Conservation (phyloP, 495 filamentous ascomycete species). For the Tuber melanosporum region DNA sequence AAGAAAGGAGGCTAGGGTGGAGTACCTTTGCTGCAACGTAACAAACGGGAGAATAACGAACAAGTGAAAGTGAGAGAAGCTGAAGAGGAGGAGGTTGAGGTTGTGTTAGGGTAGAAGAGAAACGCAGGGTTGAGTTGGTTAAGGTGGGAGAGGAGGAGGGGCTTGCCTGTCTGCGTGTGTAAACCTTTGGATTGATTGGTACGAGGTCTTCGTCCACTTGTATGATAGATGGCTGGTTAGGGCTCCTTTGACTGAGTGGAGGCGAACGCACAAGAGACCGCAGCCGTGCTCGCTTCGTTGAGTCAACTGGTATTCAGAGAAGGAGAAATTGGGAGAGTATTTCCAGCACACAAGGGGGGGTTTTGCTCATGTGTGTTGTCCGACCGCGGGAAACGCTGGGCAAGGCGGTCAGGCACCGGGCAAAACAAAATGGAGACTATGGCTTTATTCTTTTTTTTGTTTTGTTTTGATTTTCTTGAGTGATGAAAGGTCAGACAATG, state of each 20-base stretch:
- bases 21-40: constrained; percentile 34
- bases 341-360: neutral
- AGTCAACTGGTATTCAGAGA: neutral
- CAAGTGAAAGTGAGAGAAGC: neutral
- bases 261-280: neutral
- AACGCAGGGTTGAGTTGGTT: constrained; percentile 27
- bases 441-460: neutral
- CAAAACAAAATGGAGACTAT: neutral
- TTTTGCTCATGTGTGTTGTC: neutral
- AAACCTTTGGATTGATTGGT: neutral
- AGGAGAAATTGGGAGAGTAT: neutral
- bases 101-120: constrained; percentile 27
- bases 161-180: constrained; percentile 3
- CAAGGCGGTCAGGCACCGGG: neutral
- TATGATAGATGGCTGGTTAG: neutral
- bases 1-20: constrained; percentile 30
- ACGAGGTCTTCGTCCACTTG: neutral
- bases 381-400: neutral
- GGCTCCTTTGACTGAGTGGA: neutral
- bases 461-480: neutral
- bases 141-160: constrained; percentile 27
- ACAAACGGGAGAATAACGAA: constrained; percentile 18
- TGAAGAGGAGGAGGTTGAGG: constrained; percentile 12
- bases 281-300: neutral
- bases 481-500: neutral